Base-by-base conservation (phyloP, 345 rosid genomes). In the Camelina hispida region DNA sequence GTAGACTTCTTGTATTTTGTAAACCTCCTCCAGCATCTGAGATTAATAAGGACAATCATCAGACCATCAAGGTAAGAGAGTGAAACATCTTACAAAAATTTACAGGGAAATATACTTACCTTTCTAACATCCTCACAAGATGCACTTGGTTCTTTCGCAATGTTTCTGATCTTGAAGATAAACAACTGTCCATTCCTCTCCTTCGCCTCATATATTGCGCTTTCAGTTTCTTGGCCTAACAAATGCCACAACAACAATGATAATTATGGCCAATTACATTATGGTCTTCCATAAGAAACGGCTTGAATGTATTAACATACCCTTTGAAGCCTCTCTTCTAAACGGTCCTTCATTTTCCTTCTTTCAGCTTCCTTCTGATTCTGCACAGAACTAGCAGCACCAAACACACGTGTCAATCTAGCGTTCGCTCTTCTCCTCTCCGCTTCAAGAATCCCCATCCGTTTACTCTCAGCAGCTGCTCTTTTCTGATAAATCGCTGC, bases 11-110 rank as follows among this genome's bases (percentile, higher is more conserved):
- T 86, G 61, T 80, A 79, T 69, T 75, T 75, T 71, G 82, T 75
- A 69, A 92, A 95, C 77, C 73, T 81, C 85, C 82, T 89, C 99
- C 99, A 95, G 84, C 91, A 89, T 82, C 99, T 95, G 82, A 56
- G 35, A 68, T 22, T 68, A 4, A 52, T 20, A 62, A 28, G 2
- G 16, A 48, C 40, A 59, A 12, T 65, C 52, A 78, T 65, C 52
- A 78, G 67, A 58, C 9, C 34, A 18, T 9, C 30, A 22, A 35
- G 1, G 18, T 32, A 40, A 28, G 40, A 50, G 44, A 65, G 6
- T 57, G 13, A 22, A 53, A 43, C 58, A 59, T 22, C 44, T 11
- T 6, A 8, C 28, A 52, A 18, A 23, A 4, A 46, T 13, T 13
- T 20, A n/a, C 18, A 54, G 52, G 13, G 5, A 11, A 53, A 17